Base-by-base conservation (phyloP, 208 protist species). In the Balamuthia mandrillaris region DNA sequence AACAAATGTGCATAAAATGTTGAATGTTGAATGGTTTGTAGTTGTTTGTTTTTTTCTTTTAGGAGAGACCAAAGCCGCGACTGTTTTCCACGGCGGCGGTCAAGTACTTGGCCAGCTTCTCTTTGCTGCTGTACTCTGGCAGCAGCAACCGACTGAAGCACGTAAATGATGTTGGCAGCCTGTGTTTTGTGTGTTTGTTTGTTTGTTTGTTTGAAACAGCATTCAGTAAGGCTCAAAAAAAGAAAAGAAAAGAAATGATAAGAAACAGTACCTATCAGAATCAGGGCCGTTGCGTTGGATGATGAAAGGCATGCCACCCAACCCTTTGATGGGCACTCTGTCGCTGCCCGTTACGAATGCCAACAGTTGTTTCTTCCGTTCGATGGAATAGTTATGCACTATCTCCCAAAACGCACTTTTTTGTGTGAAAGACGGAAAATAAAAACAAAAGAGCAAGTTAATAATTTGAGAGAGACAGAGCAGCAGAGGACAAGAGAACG, bases 121-220 rank as follows among this genome's bases (percentile, higher is more conserved):
- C 92, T 51, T 88, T 78, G 24, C 37, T 86, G 0, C 49, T 27
- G 88, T 97, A 97, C 58, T 95, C 90, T 24, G 95, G 95, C 4
- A 97, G 72, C 41, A 96, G 84, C 12, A 97, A 78, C 27, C 90
- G 77, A 72, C 95, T 96, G 88, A 96, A 96, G 88, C 95, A 97
- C 2, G 95, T 97, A 61, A 96, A 94, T 9, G 92, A 83, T 2
- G 92, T 95, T 4, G 95, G 95, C 16, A 97, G 84, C 24, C n/a
- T n/a, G n/a, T n/a, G n/a, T n/a, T n/a, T n/a, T n/a, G n/a, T n/a
- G n/a, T n/a, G n/a, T n/a, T n/a, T n/a, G n/a, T n/a, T n/a, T n/a
- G n/a, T n/a, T n/a, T n/a, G n/a, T n/a, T n/a, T n/a, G n/a, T n/a
- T n/a, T n/a, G n/a, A n/a, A n/a, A n/a, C n/a, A n/a, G n/a, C n/a